phyloP scores from a whole-genome alignment of 2,329 filamentous ascomycete species.

The Karstenula rhodostoma region DNA sequence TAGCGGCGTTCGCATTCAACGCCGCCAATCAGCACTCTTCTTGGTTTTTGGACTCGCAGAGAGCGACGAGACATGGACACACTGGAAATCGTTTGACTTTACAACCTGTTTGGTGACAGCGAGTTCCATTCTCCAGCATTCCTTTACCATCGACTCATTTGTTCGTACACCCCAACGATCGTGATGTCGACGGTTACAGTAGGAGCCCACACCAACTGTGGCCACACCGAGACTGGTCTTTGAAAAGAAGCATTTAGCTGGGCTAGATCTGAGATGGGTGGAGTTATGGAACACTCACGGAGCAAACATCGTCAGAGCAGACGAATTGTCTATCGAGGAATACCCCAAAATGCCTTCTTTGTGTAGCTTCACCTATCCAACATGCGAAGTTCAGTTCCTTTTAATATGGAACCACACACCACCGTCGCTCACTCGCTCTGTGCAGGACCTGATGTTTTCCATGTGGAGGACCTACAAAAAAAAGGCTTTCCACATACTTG shows the following conservation, averaged over 20 bases:
- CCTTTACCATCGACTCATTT: too few relatives aligned
- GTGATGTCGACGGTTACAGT: not conserved
- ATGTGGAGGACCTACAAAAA: constrained; percentile 16
- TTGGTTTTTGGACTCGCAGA: not conserved
- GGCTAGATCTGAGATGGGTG: constrained; percentile 24
- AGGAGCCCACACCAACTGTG: too few relatives aligned
- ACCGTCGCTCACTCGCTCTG: not conserved
- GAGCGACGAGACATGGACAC: too few relatives aligned
- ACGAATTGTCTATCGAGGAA: constrained; percentile 23
- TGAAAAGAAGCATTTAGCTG: constrained; percentile 12
- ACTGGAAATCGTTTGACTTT: too few relatives aligned
- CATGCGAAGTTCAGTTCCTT: constrained; percentile 18
- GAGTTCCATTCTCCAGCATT: too few relatives aligned
- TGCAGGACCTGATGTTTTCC: constrained; percentile 22
- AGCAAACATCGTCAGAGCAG: constrained; percentile 22
- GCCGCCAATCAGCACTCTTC: constrained; percentile 5
- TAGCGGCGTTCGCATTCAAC: constrained; percentile 8
- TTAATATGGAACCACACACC: too few relatives aligned
- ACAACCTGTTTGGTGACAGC: too few relatives aligned
- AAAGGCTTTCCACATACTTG: too few relatives aligned
- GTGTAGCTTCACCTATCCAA: constrained; percentile 27
- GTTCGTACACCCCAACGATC: too few relatives aligned
- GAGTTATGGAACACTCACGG: constrained; percentile 23
- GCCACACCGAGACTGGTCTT: not conserved
- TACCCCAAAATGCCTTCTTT: constrained; percentile 19